Conservation (phyloP, 495 filamentous ascomycete species). For the Hypoxylon lenormandii region DNA sequence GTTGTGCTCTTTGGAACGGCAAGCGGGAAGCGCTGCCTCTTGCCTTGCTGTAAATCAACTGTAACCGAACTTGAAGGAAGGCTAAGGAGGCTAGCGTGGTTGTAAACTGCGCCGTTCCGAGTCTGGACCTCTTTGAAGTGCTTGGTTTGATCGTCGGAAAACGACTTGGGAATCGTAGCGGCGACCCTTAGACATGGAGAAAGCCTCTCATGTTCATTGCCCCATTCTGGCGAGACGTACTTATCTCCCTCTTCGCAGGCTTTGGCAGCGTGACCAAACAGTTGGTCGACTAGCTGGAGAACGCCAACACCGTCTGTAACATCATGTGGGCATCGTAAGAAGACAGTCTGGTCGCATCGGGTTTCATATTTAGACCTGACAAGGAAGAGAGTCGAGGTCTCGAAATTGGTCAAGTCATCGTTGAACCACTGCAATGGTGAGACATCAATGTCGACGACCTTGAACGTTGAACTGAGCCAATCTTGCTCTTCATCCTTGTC, state of each 20-base stretch:
- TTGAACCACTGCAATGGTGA: constrained; percentile 59
- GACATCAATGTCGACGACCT: constrained; percentile 44
- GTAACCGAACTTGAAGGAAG: constrained; percentile 21
- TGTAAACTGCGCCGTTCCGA: constrained; percentile 30
- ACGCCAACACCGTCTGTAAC: constrained; percentile 65
- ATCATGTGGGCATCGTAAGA: constrained; percentile 62
- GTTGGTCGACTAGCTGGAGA: constrained; percentile 53
- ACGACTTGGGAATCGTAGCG: constrained; percentile 23
- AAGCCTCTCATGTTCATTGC: constrained; percentile 23
- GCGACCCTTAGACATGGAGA: constrained; percentile 42
- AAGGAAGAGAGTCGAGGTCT: constrained; percentile 56
- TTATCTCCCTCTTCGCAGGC: constrained; percentile 36
- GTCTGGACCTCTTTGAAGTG: constrained; percentile 27
- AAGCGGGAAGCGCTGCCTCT: constrained; percentile 37
- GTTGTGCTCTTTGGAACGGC: constrained; percentile 28
- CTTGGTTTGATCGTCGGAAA: constrained; percentile 25
- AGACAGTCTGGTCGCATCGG: constrained; percentile 49
- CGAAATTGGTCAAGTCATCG: constrained; percentile 54
- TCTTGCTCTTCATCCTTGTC: constrained; percentile 27
- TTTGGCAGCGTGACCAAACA: constrained; percentile 35
- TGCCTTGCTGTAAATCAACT: constrained; percentile 1
- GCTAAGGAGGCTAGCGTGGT: constrained; percentile 24
- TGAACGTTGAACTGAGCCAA: constrained; percentile 58
- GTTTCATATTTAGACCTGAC: constrained; percentile 30
- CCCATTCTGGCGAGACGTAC: constrained; percentile 36